These are phyloP conservation scores for Candida cerambycidarum DNA, from an alignment of 805 yeast species.

Conservation along the genomic window DNA sequence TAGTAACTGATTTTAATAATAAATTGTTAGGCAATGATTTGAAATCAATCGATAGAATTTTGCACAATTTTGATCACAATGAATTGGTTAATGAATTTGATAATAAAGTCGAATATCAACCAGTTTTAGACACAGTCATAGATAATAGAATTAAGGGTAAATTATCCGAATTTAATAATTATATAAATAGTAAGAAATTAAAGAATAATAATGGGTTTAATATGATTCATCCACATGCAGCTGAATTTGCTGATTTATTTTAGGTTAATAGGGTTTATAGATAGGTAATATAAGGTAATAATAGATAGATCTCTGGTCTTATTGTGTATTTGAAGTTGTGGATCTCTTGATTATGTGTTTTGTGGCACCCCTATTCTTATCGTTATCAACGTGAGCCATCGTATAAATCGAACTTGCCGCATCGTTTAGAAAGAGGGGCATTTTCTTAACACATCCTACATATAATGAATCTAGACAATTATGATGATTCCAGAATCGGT, in stretches of 20 bases:
- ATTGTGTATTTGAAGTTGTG: too few species aligned
- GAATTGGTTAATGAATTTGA: slow-evolving; percentile 5
- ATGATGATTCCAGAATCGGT: background rate
- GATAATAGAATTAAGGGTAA: slow-evolving; percentile 1
- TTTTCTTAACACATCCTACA: background rate
- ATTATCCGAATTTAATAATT: background rate
- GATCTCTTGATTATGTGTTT: too few species aligned
- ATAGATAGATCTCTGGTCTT: too few species aligned
- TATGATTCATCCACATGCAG: slow-evolving; percentile 42
- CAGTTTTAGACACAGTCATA: slow-evolving; percentile 8
- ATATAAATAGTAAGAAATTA: background rate
- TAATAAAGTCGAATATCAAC: background rate
- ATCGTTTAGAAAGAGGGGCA: background rate
- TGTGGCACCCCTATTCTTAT: too few species aligned
- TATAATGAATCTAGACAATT: background rate
- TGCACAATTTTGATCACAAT: slow-evolving; percentile 37
- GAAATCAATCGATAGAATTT: slow-evolving; percentile 35
- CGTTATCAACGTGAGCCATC: background rate
- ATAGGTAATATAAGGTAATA: background rate
- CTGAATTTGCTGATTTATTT: slow-evolving; percentile 46
- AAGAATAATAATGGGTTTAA: slow-evolving; percentile 10
- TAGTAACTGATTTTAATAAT: slow-evolving; percentile 38
- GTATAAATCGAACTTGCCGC: slow-evolving; percentile 1
- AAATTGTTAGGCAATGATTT: slow-evolving; percentile 41
- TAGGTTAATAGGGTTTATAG: slow-evolving; percentile 15